These are phyloP conservation scores for Populus trichocarpa DNA, from an alignment of 441 rosid species.

Conservation along the genomic window DNA sequence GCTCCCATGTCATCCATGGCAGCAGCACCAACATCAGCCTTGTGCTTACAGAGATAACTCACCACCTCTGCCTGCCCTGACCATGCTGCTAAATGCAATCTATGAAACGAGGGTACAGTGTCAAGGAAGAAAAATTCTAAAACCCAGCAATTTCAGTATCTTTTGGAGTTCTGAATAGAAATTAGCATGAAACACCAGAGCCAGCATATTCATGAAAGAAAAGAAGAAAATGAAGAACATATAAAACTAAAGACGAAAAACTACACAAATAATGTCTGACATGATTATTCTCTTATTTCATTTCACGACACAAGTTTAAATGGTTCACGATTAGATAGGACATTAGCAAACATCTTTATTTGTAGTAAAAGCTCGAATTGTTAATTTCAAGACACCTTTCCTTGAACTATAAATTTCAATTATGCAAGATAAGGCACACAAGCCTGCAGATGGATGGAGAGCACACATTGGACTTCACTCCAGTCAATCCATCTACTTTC, in stretches of 20 bases:
- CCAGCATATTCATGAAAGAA: neutral
- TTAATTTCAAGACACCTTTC: neutral
- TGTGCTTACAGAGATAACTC: conserved; percentile 75
- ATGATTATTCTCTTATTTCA: neutral
- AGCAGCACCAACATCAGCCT: conserved; percentile 92
- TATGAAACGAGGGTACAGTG: conserved; percentile 29
- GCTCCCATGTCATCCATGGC: conserved; percentile 98
- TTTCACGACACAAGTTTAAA: neutral
- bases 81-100: conserved; percentile 96
- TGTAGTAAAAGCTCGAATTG: neutral
- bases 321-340: too few relatives aligned
- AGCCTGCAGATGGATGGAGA: neutral
- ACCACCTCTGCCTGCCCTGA: conserved; percentile 74
- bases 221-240: neutral
- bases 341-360: neutral
- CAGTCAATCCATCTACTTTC: neutral
- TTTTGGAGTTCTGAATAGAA: neutral
- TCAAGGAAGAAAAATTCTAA: conserved; percentile 38
- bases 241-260: neutral
- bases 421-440: too few relatives aligned
- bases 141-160: neutral
- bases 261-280: neutral
- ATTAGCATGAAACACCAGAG: neutral
- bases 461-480: neutral
- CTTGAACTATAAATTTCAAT: neutral